Evolutionary conservation across 2,329 filamentous ascomycete genomes (phyloP).

Genomic region (Exophiala viscosa): DNA sequence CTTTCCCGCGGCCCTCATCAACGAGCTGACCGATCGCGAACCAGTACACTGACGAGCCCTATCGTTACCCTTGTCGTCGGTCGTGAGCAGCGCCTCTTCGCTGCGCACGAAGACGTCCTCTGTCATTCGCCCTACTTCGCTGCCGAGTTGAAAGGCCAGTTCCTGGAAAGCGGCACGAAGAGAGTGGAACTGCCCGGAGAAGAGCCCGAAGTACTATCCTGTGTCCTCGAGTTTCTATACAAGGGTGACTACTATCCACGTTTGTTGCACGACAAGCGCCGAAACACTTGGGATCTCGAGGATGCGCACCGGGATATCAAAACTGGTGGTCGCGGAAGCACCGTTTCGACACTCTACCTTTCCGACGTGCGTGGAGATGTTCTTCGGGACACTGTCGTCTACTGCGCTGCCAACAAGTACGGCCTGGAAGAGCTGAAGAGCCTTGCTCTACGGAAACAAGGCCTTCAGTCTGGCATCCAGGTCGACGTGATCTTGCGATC

Average conservation of each 20-base stretch:
- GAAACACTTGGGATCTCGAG: conserved; percentile 86
- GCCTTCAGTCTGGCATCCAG: conserved; percentile 86
- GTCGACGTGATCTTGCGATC: conserved; percentile 87
- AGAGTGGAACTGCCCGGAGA: conserved; percentile 71
- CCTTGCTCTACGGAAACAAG: conserved; percentile 89
- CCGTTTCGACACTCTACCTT: conserved; percentile 75
- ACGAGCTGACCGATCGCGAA: conserved; percentile 23
- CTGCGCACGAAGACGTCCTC: conserved; percentile 90
- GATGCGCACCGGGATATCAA: conserved; percentile 53
- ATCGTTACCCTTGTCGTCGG: conserved; percentile 87
- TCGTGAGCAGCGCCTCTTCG: conserved; percentile 81
- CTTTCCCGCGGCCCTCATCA: not conserved
- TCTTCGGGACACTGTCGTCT: conserved; percentile 88
- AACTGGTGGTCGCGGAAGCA: conserved; percentile 58
- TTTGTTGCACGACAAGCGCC: conserved; percentile 79
- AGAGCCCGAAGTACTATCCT: conserved; percentile 90
- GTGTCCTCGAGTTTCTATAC: conserved; percentile 93
- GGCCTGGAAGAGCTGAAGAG: conserved; percentile 88
- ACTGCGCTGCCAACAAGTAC: conserved; percentile 86
- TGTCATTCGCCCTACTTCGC: conserved; percentile 81
- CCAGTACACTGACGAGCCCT: conserved; percentile 57
- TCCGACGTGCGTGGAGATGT: conserved; percentile 69
- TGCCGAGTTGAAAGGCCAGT: conserved; percentile 66
- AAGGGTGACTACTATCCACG: conserved; percentile 94
- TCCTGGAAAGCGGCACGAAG: conserved; percentile 62